Base-by-base conservation (phyloP, 345 rosid species). In the Eucalyptus curtisii region DNA sequence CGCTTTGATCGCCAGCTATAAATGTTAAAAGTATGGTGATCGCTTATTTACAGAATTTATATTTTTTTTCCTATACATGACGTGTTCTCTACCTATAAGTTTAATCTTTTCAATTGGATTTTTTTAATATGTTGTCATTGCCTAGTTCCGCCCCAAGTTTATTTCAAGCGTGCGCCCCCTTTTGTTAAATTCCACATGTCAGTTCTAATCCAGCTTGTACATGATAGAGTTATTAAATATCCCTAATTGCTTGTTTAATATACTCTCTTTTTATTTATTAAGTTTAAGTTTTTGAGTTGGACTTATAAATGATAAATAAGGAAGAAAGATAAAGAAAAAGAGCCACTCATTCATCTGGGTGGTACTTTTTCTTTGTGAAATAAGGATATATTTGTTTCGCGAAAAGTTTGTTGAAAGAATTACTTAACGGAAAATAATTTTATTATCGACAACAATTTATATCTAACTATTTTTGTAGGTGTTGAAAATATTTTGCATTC, bases 331-430 rank as follows among this genome's bases (percentile, higher is more conserved):
- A 2, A 17, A 3, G 4, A 10, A 71, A 20, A 33, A 17, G 81
- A 71, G 44, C 45, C 81, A 5, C 81, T 68, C 25, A 5, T 68
- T 33, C 80, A 19, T 33, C 5, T 19, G 44, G 8, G 27, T 40
- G 61, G 61, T 6, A 2, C 8, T 22, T 10, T 40, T 37, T 37
- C 61, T 24, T 55, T 24, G 27, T 24, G 6, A 55, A 55, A 4
- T 55, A 55, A 52, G 0, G 10, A 52, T 20, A 5, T 20, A 2
- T 52, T 3, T 52, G 2, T 52, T 52, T 52, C 0, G 4, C 2
- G 2, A 52, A 52, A 52, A 19, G 3, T 52, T 52, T 52, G 20
- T 52, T 52, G 19, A 52, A 52, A 4, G 5, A 52, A 52, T 52
- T 52, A 52, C 10, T 52, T 7, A 52, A 52, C 25, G 19, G 0